Percentiles rank a stretch among this genome's conserved stretches.
Conservation (phyloP, 345 rosid genomes). For the Turritis glabra region DNA sequence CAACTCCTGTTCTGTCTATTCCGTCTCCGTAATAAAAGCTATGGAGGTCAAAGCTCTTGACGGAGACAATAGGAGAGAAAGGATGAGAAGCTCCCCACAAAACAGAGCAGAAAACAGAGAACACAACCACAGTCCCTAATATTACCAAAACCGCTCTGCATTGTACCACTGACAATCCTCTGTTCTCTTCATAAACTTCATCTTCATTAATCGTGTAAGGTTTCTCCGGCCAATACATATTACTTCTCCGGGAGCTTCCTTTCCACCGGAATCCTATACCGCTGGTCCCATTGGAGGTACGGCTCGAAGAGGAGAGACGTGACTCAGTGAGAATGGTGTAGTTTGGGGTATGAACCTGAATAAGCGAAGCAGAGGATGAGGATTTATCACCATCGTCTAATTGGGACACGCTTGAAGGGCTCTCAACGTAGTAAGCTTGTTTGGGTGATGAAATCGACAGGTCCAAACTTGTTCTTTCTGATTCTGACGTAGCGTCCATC, state of each 20-base stretch:
- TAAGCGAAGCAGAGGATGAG: conserved; percentile 47
- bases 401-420: conserved; percentile 76
- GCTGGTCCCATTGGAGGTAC: conserved; percentile 29
- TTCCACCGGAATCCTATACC: conserved; percentile 52
- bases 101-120: conserved; percentile 69
- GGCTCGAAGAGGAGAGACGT: conserved; percentile 42
- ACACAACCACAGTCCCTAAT: conserved; percentile 48
- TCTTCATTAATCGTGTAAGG: conserved; percentile 69
- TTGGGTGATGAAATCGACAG: conserved; percentile 80
- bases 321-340: conserved; percentile 38
- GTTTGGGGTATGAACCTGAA: conserved; percentile 39
- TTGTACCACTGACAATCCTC: conserved; percentile 47
- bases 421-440: conserved; percentile 68
- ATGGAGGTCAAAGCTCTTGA: conserved; percentile 60
- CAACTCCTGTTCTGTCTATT: conserved; percentile 72
- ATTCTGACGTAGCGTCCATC: conserved; percentile 68
- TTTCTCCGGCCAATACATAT: conserved; percentile 75
- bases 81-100: conserved; percentile 85
- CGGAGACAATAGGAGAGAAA: conserved; percentile 53
- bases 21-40: conserved; percentile 79
- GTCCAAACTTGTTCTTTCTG: conserved; percentile 70
- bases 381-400: conserved; percentile 75
- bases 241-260: conserved; percentile 55
- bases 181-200: conserved; percentile 42
- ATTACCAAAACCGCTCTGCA: conserved; percentile 59